A percentile compares a stretch with the other conserved stretches of the same genome.
Conservation (phyloP, 208 protist genomes). For the Acanthamoeba lenticulata region DNA sequence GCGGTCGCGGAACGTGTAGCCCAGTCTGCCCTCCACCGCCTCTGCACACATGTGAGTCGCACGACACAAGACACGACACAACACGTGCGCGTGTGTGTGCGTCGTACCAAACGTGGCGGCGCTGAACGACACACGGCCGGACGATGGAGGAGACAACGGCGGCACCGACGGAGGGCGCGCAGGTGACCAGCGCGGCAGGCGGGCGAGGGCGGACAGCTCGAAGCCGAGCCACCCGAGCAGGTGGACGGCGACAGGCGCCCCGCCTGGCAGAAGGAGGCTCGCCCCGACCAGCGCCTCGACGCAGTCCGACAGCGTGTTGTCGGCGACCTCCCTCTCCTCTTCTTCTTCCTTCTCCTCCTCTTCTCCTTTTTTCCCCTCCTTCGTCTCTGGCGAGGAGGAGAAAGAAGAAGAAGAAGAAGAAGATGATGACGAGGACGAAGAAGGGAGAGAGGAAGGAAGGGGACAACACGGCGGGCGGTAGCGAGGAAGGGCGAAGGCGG, state of each 20-base stretch:
- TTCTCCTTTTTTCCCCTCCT: neutral
- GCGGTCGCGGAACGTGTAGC: neutral
- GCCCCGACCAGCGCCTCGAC: constrained; percentile 5
- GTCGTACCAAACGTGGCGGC: neutral
- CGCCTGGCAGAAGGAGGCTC: neutral
- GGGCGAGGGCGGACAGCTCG: neutral
- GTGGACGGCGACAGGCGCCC: neutral
- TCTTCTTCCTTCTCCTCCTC: neutral
- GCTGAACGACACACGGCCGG: neutral
- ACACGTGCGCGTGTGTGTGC: neutral
- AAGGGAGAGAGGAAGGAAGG: neutral
- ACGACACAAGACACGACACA: too few species aligned
- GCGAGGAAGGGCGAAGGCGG: neutral
- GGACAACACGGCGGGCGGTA: neutral
- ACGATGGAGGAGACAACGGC: neutral
- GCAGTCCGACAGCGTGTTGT: neutral
- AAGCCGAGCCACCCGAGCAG: neutral
- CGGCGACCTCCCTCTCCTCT: neutral
- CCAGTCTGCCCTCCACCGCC: neutral
- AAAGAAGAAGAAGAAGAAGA: neutral
- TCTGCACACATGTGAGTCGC: neutral
- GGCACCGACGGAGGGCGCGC: neutral
- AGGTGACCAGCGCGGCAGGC: neutral
- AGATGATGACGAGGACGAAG: neutral
- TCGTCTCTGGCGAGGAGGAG: too few species aligned